Evolutionary conservation across 495 filamentous ascomycete species (phyloP).

Genomic region (Parathielavia hyrcaniae): DNA sequence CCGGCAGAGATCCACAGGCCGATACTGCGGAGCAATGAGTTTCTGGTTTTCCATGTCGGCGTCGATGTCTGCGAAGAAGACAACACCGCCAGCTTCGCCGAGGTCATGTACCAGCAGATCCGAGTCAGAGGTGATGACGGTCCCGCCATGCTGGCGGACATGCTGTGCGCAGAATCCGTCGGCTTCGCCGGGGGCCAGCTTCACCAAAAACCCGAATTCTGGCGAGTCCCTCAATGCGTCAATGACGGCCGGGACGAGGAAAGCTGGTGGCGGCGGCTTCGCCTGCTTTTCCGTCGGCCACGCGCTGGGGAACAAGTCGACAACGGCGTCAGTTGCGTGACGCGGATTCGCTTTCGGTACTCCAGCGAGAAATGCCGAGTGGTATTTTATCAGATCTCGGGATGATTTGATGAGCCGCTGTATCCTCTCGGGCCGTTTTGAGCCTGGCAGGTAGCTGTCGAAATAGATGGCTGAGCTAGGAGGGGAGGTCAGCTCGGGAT

Average conservation of each 20-base stretch:
- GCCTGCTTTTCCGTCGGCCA: constrained; percentile 18
- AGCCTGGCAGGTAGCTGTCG: constrained; percentile 62
- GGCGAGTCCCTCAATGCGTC: constrained; percentile 48
- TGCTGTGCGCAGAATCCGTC: constrained; percentile 59
- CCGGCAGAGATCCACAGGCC: constrained; percentile 33
- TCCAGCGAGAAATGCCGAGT: constrained; percentile 14
- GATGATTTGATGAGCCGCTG: constrained; percentile 25
- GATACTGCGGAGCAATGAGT: constrained; percentile 38
- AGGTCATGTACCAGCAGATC: constrained; percentile 67
- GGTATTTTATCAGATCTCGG: constrained; percentile 24
- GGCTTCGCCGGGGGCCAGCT: constrained; percentile 64
- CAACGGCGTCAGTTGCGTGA: background rate
- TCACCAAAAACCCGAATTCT: constrained; percentile 45
- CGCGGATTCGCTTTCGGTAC: constrained; percentile 15
- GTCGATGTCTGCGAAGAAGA: constrained; percentile 52
- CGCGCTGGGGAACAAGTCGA: constrained; percentile 21
- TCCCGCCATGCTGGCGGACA: constrained; percentile 44
- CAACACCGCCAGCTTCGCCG: constrained; percentile 49
- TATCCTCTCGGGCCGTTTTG: constrained; percentile 29
- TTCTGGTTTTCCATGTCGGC: background rate
- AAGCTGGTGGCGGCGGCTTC: constrained; percentile 50
- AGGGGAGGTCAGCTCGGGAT: constrained; percentile 14
- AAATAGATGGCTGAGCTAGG: constrained; percentile 61
- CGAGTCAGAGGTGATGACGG: constrained; percentile 63
- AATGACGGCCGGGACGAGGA: constrained; percentile 62